Evolutionary conservation across 2,329 filamentous ascomycete species (phyloP).

Genomic region (Bipolaris oryzae): DNA sequence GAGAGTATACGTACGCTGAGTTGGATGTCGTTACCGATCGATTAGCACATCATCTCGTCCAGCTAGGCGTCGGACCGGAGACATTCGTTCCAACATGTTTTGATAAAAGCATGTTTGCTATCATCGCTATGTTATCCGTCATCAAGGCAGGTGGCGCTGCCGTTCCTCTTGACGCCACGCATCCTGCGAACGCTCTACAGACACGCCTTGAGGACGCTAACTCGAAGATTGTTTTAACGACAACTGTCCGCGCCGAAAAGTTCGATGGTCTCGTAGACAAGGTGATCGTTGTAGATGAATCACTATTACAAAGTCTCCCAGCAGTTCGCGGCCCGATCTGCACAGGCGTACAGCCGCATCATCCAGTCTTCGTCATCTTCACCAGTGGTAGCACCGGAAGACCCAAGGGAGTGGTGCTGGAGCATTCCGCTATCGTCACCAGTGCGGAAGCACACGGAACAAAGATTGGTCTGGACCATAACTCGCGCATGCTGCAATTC

Average conservation of each 20-base stretch:
- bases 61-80: constrained; percentile 41
- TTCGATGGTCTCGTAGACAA: constrained; percentile 52
- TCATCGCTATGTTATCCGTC: constrained; percentile 48
- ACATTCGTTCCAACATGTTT: constrained; percentile 47
- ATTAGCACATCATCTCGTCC: constrained; percentile 37
- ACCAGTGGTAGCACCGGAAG: constrained; percentile 43
- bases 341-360: constrained; percentile 30
- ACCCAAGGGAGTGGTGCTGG: constrained; percentile 44
- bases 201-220: constrained; percentile 49
- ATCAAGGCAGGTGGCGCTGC: constrained; percentile 48
- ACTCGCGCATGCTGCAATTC: constrained; percentile 47
- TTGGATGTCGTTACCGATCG: constrained; percentile 33
- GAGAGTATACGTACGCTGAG: constrained; percentile 41
- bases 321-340: constrained; percentile 19
- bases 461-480: constrained; percentile 32
- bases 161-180: constrained; percentile 46
- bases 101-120: constrained; percentile 46
- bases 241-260: constrained; percentile 44
- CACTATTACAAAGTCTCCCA: constrained; percentile 45
- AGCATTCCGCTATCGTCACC: constrained; percentile 41
- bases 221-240: constrained; percentile 50
- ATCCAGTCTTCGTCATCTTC: constrained; percentile 43
- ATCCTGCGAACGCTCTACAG: constrained; percentile 46
- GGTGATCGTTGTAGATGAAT: constrained; percentile 40
- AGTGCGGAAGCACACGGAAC: constrained; percentile 40